phyloP scores from a whole-genome alignment of 192 early-diverging fungal genomes.

The Coemansia aciculifera region DNA sequence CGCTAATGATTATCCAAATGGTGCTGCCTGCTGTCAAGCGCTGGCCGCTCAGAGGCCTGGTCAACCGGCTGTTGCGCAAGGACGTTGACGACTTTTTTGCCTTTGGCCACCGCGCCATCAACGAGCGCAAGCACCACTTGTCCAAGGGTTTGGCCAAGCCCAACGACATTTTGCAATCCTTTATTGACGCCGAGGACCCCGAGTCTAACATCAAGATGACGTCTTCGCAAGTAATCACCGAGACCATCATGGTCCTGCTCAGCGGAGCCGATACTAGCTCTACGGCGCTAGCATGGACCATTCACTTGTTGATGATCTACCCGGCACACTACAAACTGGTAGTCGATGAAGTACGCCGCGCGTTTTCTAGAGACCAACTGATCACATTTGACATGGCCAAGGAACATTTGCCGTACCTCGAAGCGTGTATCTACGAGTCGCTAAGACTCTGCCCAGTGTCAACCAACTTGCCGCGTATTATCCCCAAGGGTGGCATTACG shows the following conservation, averaged over 20 bases:
- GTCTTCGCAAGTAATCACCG: slow-evolving; percentile 28
- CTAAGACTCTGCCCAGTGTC: slow-evolving; percentile 43
- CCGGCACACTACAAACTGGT: slow-evolving; percentile 21
- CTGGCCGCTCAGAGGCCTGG: slow-evolving; percentile 18
- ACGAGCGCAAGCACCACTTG: slow-evolving; percentile 19
- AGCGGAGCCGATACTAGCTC: slow-evolving; percentile 44
- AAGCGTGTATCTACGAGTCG: slow-evolving; percentile 45
- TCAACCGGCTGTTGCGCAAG: slow-evolving; percentile 4
- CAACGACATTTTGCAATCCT: slow-evolving; percentile 36
- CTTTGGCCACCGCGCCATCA: slow-evolving; percentile 24
- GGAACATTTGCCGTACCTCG: slow-evolving; percentile 26
- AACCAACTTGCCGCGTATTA: slow-evolving; percentile 32
- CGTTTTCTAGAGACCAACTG: slow-evolving; percentile 15
- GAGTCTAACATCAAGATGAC: slow-evolving; percentile 34
- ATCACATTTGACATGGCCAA: slow-evolving; percentile 34
- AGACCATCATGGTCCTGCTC: slow-evolving; percentile 38
- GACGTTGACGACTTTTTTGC: slow-evolving; percentile 29
- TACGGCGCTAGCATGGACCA: slow-evolving; percentile 28
- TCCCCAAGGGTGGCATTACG: slow-evolving; percentile 36
- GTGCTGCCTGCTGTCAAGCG: slow-evolving; percentile 25
- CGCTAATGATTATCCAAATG: slow-evolving; percentile 41
- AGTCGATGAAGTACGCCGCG: slow-evolving; percentile 19
- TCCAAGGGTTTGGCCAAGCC: slow-evolving; percentile 11
- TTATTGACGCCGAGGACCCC: slow-evolving; percentile 43
- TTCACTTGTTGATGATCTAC: slow-evolving; percentile 44